A percentile compares a stretch with the other conserved stretches of the same genome.
Evolutionary conservation across 2,329 filamentous ascomycete genomes (phyloP).

Genomic region (Penicillium sp.): DNA sequence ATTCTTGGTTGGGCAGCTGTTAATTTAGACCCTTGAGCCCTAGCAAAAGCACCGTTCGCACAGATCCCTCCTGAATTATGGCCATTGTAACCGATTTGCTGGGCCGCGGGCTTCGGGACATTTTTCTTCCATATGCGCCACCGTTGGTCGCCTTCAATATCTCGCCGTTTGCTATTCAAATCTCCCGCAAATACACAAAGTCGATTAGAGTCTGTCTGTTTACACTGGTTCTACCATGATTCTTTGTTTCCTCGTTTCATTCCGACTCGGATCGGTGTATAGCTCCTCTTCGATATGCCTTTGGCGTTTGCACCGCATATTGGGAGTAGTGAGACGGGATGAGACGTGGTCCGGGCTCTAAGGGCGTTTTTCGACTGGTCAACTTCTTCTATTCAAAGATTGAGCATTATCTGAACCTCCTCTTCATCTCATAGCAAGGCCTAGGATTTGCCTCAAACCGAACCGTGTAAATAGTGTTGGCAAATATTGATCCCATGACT

Average conservation of each 20-base stretch:
- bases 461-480: background rate
- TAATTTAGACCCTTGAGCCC: background rate
- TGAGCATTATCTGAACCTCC: background rate
- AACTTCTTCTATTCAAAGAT: background rate
- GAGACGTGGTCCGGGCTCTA: background rate
- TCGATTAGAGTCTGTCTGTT: no score
- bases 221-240: background rate
- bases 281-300: background rate
- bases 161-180: background rate
- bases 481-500: background rate
- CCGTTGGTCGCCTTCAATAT: background rate
- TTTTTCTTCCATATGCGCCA: constrained; percentile 7
- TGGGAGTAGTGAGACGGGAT: background rate
- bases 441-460: background rate
- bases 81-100: background rate
- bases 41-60: background rate
- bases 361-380: background rate
- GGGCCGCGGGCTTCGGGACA: background rate
- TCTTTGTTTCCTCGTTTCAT: background rate
- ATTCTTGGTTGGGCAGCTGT: background rate
- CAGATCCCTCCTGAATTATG: background rate
- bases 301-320: background rate
- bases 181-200: background rate
- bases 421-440: background rate
- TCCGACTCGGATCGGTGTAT: background rate